A percentile compares a stretch with the other conserved stretches of the same genome.
These are phyloP conservation scores for Serendipita sp. DNA, from an alignment of 768 basidiomycete genomes.

Conservation along the genomic window DNA sequence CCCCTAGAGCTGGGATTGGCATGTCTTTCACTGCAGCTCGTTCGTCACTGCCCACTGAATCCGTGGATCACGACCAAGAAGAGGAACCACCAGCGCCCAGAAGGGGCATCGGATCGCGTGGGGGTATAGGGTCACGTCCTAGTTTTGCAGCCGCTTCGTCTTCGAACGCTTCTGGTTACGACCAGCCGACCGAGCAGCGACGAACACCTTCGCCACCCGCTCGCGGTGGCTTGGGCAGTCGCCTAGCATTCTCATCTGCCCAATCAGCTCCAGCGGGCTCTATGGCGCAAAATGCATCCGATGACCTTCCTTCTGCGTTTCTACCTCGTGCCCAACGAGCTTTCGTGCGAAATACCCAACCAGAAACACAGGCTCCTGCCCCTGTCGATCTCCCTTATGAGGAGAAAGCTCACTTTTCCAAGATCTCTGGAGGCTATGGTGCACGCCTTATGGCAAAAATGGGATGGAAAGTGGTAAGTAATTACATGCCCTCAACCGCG, in stretches of 20 bases:
- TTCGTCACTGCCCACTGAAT: slow-evolving; percentile 1
- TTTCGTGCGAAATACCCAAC: slow-evolving; percentile 12
- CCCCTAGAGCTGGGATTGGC: slow-evolving; percentile 25
- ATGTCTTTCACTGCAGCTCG: slow-evolving; percentile 8
- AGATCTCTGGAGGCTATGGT: slow-evolving; percentile 61
- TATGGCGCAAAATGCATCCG: slow-evolving; percentile 12
- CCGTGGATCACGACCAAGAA: slow-evolving; percentile 13
- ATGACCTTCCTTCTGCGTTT: slow-evolving; percentile 20
- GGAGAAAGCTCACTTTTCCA: slow-evolving; percentile 71
- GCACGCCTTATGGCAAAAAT: slow-evolving; percentile 86
- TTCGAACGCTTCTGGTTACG: slow-evolving; percentile 7
- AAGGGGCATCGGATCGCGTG: slow-evolving; percentile 17
- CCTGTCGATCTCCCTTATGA: slow-evolving; percentile 37
- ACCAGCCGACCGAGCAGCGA: slow-evolving; percentile 28
- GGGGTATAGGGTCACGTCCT: slow-evolving; percentile 10
- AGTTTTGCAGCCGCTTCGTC: slow-evolving; percentile 4
- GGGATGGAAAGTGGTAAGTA: slow-evolving; percentile 68
- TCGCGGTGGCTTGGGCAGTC: slow-evolving; percentile 12
- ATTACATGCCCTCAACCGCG: background rate
- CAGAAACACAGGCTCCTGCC: slow-evolving; percentile 25
- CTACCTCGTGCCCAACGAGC: slow-evolving; percentile 6
- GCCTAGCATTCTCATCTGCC: slow-evolving; percentile 24
- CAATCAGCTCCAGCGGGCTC: slow-evolving; percentile 14
- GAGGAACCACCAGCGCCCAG: slow-evolving; percentile 16
- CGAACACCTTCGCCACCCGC: slow-evolving; percentile 22